Evolutionary conservation across 2,329 filamentous ascomycete species (phyloP).

Genomic region (Tolypocladium sp.): DNA sequence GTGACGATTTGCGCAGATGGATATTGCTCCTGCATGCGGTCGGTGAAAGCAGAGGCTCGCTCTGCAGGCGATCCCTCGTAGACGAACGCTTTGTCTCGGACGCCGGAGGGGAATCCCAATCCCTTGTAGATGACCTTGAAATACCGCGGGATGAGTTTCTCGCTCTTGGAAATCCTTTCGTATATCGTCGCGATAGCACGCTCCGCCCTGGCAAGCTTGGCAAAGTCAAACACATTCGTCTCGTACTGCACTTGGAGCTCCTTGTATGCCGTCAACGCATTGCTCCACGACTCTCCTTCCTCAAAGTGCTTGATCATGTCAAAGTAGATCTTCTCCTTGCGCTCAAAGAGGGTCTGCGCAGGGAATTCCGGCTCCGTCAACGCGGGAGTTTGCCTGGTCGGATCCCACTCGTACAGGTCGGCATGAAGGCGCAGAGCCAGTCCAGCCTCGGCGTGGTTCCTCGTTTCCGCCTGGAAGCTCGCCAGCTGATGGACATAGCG

Average conservation of each 20-base stretch:
- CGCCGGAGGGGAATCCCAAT: constrained; percentile 70
- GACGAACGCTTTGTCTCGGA: constrained; percentile 87
- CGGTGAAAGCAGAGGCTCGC: constrained; percentile 71
- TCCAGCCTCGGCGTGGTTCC: constrained; percentile 80
- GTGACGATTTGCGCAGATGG: constrained; percentile 75
- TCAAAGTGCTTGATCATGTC: constrained; percentile 93
- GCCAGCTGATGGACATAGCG: constrained; percentile 92
- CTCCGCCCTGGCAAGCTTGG: constrained; percentile 81
- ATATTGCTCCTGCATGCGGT: constrained; percentile 86
- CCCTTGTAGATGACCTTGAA: constrained; percentile 88
- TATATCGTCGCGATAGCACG: constrained; percentile 88
- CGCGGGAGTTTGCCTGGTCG: constrained; percentile 53
- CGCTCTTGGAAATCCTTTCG: constrained; percentile 76
- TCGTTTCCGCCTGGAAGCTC: constrained; percentile 61
- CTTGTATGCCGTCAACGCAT: constrained; percentile 77
- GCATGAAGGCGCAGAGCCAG: constrained; percentile 84
- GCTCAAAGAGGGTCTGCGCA: constrained; percentile 78
- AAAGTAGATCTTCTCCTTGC: constrained; percentile 87
- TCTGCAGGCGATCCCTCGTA: constrained; percentile 77
- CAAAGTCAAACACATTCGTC: constrained; percentile 79
- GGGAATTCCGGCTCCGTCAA: constrained; percentile 70
- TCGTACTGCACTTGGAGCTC: constrained; percentile 92
- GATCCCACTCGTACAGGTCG: constrained; percentile 88
- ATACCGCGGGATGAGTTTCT: constrained; percentile 71
- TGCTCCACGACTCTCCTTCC: constrained; percentile 88